Conservation (phyloP, 192 early-diverging fungal species). For the Paraglomus occultum region DNA sequence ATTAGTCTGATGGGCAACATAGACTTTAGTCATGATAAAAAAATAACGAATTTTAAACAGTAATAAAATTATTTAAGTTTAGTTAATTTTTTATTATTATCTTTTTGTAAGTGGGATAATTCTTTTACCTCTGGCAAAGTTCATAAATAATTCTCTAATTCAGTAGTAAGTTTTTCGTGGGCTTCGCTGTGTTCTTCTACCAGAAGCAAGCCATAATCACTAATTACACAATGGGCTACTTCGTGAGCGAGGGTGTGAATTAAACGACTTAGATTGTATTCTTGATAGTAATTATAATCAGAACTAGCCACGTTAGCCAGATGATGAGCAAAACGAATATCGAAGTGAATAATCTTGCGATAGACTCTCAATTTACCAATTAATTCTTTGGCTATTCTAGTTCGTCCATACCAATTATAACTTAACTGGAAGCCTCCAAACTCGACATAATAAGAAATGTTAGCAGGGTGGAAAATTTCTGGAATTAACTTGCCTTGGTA, state of each 20-base stretch:
- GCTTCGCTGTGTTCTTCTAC: not conserved
- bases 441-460: not conserved
- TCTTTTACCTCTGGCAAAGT: not conserved
- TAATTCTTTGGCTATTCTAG: not conserved
- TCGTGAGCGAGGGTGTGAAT: constrained; percentile 6
- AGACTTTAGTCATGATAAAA: too few relatives aligned
- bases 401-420: constrained; percentile 11
- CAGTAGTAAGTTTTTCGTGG: not conserved
- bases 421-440: constrained; percentile 20
- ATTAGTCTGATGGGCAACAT: too few relatives aligned
- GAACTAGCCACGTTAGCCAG: not conserved
- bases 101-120: not conserved
- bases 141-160: not conserved
- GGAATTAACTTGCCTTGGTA: not conserved
- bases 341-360: constrained; percentile 11
- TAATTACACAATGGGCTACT: not conserved
- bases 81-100: too few relatives aligned
- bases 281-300: not conserved
- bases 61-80: too few relatives aligned
- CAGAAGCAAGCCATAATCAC: not conserved
- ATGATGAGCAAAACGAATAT: constrained; percentile 1
- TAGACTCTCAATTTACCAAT: not conserved
- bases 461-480: not conserved
- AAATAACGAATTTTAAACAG: too few relatives aligned
- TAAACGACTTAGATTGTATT: too few relatives aligned